Evolutionary conservation across 176 grass and related monocot genomes (phyloP).

Genomic region (Melocanna baccifera): DNA sequence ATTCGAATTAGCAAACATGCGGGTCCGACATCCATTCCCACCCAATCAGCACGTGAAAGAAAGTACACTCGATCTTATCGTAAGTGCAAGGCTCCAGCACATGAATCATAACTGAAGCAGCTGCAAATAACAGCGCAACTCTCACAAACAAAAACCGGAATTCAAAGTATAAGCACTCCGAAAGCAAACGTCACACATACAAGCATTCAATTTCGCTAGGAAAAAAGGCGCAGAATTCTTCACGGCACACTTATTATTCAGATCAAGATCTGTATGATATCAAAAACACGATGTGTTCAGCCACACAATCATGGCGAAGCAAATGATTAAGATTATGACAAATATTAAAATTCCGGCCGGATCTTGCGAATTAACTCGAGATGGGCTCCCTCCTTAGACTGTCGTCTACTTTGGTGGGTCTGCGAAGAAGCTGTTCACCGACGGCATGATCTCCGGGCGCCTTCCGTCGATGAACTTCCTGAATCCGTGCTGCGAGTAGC

Average conservation of each 20-base stretch:
- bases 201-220: too few species aligned
- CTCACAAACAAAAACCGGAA: too few species aligned
- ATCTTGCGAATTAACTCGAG: not conserved
- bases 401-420: slow-evolving; percentile 13
- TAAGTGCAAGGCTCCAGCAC: too few species aligned
- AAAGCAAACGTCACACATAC: too few species aligned
- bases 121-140: too few species aligned
- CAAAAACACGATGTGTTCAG: not conserved
- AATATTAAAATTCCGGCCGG: not conserved
- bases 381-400: not conserved
- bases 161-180: too few species aligned
- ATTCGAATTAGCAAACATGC: too few species aligned
- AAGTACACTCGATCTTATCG: too few species aligned
- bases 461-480: slow-evolving; percentile 46
- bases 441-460: slow-evolving; percentile 52
- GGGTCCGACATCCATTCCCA: too few species aligned
- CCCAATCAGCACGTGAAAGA: too few species aligned
- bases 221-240: too few species aligned
- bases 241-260: not conserved
- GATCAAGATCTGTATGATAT: not conserved
- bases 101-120: too few species aligned
- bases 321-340: not conserved
- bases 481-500: slow-evolving; percentile 52
- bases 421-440: slow-evolving; percentile 55
- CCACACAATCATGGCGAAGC: not conserved